Percentiles rank a stretch among this genome's conserved stretches.
Conservation (phyloP, 2,329 filamentous ascomycete species). For the Dothiorella sarmentorum region DNA sequence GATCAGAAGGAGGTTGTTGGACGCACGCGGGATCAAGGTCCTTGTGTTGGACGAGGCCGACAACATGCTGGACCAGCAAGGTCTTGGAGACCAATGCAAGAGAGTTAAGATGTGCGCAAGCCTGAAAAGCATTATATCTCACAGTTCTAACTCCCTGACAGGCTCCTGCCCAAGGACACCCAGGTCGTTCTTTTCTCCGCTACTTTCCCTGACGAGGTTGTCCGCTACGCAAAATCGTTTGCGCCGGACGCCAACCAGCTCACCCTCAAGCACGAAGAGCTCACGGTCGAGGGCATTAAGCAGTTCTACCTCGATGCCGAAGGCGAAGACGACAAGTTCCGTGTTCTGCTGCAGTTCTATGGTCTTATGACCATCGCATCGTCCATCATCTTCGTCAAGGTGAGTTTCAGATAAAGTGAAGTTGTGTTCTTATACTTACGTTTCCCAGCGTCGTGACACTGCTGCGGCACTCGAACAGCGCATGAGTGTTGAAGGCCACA, state of each 20-base stretch:
- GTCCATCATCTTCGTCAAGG: constrained; percentile 96
- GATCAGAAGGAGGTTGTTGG: constrained; percentile 71
- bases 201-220: constrained; percentile 83
- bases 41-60: constrained; percentile 95
- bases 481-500: constrained; percentile 86
- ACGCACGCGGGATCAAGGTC: constrained; percentile 68
- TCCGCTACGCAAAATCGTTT: constrained; percentile 78
- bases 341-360: constrained; percentile 86
- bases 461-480: constrained; percentile 79
- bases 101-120: constrained; percentile 75
- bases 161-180: constrained; percentile 67
- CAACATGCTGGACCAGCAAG: constrained; percentile 97
- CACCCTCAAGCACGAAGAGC: constrained; percentile 81
- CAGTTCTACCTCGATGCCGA: constrained; percentile 97
- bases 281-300: constrained; percentile 95
- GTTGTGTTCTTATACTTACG: not conserved
- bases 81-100: constrained; percentile 90
- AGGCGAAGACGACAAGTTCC: constrained; percentile 77
- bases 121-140: not conserved
- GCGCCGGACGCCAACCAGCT: constrained; percentile 83
- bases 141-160: constrained; percentile 41
- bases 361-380: constrained; percentile 94
- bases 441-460: constrained; percentile 64
- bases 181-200: constrained; percentile 95
- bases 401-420: constrained; percentile 40